Percentiles rank a stretch among this genome's conserved stretches.
Evolutionary conservation across 306 rosid genomes (phyloP).

Genomic region (Cicer judaicum): DNA sequence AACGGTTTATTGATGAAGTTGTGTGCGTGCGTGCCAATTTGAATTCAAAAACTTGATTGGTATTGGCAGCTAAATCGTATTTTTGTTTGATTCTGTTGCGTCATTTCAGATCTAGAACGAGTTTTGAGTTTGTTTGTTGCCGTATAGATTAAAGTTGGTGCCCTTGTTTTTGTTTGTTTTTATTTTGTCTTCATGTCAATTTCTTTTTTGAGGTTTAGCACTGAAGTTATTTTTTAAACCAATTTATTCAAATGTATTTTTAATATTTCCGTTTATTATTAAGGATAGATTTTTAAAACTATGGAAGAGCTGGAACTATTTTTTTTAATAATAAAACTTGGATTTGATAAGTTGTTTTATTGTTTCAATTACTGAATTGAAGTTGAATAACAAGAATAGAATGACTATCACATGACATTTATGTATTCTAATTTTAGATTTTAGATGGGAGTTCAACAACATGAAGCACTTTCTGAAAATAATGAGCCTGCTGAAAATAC

Average conservation of each 20-base stretch:
- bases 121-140: constrained; percentile 3
- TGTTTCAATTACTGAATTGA: constrained; percentile 37
- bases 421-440: constrained; percentile 31
- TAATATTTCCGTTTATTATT: constrained; percentile 8
- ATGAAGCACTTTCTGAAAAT: constrained; percentile 47
- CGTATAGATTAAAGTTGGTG: constrained; percentile 4
- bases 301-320: constrained; percentile 4
- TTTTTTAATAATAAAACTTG: constrained; percentile 5
- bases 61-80: constrained; percentile 35
- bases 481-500: constrained; percentile 51
- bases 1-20: constrained; percentile 9
- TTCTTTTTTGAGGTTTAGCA: constrained; percentile 15
- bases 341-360: constrained; percentile 28
- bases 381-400: constrained; percentile 29
- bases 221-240: constrained; percentile 9
- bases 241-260: constrained; percentile 24
- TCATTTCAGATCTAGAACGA: constrained; percentile 38
- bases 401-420: constrained; percentile 37
- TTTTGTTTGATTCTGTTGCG: constrained; percentile 38
- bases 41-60: constrained; percentile 37
- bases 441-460: constrained; percentile 70
- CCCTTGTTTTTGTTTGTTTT: background rate
- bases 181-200: background rate
- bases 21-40: constrained; percentile 24
- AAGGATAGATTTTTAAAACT: constrained; percentile 4